Evolutionary conservation across 2,329 filamentous ascomycete genomes (phyloP), one percentile per base, ranked within the genome.

Genomic region (Verticillium tricorpus): DNA sequence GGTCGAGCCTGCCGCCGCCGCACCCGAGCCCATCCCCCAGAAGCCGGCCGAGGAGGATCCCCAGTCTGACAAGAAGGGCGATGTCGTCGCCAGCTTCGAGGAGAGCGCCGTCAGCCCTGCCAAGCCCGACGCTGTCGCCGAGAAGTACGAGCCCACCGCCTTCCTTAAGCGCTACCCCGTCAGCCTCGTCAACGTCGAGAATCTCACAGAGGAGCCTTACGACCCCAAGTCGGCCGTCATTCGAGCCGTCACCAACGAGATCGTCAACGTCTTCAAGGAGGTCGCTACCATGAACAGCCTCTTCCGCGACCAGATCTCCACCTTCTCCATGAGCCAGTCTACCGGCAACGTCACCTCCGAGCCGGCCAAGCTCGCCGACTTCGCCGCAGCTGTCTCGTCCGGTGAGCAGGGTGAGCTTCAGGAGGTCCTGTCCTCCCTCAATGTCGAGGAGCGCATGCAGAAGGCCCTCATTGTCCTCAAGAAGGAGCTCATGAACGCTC

Each of bases 251-350:
- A 95, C 94, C 58, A 97, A 94, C 71, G 96, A 99, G 78, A 98
- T 99, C 64, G 93, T 99, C 73, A 98, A 97, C 73, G 95, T 97
- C 0, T 98, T 97, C 82, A 98, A 97, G 78, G 93, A 98, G 74
- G 92, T 99, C 60, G 94, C 94, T 11, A 90, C 88, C 55, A 87
- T 97, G 77, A 99, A 98, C 78, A 92, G 91, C 63, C 83, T 99
- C 22, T 99, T 99, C 82, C 87, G 94, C 62, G 95, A 99, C 71
- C 95, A 99, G 72, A 96, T 99, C 61, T 96, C 93, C 0, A 96
- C 94, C 1, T 99, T 98, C 73, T 94, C 93, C 34, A 96, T 96
- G 82, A 96, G 92, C 69, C 93, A 97, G 69, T 96, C 92, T 11
- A 91, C 93, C 0, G 93, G 94, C 61, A 99, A 98, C 69, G 91